A percentile compares a stretch with the other conserved stretches of the same genome.
phyloP scores from a whole-genome alignment of 441 rosid species.

The Macaranga tanarius region DNA sequence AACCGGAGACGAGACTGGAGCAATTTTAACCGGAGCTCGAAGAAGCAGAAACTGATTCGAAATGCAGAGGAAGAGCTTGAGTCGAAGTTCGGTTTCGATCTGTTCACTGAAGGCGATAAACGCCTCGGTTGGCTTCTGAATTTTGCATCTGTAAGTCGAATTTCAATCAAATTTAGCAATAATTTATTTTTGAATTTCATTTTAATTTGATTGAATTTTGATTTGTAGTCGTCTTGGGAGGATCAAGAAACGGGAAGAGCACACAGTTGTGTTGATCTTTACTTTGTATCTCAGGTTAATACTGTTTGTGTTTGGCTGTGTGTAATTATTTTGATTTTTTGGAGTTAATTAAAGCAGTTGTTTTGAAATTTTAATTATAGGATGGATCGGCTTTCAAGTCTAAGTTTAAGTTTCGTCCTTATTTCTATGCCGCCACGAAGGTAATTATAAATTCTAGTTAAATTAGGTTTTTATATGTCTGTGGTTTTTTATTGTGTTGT shows the following conservation, averaged over 20 bases:
- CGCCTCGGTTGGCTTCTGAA: conserved; percentile 97
- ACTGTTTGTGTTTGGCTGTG: background rate
- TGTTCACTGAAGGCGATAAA: conserved; percentile 86
- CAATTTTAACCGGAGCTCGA: conserved; percentile 49
- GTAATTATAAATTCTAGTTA: conserved; percentile 31
- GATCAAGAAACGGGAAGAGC: conserved; percentile 66
- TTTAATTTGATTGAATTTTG: background rate
- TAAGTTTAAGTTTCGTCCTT: conserved; percentile 88
- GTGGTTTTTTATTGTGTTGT: conserved; percentile 7
- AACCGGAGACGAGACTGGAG: conserved; percentile 52
- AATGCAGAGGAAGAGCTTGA: conserved; percentile 85
- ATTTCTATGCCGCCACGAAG: conserved; percentile 86
- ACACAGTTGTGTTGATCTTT: conserved; percentile 85
- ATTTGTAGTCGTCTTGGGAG: conserved; percentile 81
- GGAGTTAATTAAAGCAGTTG: background rate
- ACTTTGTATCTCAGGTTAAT: conserved; percentile 82
- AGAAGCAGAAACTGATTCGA: conserved; percentile 67
- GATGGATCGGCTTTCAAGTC: conserved; percentile 91
- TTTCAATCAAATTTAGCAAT: background rate
- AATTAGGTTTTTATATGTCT: conserved; percentile 3
- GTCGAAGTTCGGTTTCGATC: conserved; percentile 85
- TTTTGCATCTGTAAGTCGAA: conserved; percentile 63
- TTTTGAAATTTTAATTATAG: conserved; percentile 36
- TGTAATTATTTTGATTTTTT: conserved; percentile 7
- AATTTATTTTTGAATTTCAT: background rate